Conservation (phyloP, 768 basidiomycete genomes). For the Leucocoprinus sp. region DNA sequence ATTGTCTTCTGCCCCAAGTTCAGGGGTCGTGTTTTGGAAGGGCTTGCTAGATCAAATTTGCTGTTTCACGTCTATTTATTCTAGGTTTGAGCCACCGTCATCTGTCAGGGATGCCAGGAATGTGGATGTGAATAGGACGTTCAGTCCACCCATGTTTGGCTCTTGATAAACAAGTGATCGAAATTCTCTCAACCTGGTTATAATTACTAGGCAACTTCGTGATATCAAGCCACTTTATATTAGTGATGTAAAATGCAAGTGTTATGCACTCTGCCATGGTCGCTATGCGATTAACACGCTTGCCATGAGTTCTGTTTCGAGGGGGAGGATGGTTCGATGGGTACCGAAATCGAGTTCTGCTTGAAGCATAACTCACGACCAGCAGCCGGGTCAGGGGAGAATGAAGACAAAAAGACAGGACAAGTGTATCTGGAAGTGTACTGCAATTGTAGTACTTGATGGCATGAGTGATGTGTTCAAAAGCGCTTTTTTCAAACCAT, state of each 20-base stretch:
- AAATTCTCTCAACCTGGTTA: not conserved
- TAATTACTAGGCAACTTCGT: conserved; percentile 8
- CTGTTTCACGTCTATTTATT: not conserved
- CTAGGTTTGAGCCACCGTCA: not conserved
- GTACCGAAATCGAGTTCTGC: conserved; percentile 2
- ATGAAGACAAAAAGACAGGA: not conserved
- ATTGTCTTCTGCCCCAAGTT: conserved; percentile 11
- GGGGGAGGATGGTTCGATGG: not conserved
- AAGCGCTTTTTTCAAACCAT: conserved; percentile 3
- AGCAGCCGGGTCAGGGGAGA: not conserved
- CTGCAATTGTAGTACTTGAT: no score
- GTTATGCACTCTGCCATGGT: no score
- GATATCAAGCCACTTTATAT: not conserved
- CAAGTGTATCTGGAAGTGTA: conserved; percentile 1
- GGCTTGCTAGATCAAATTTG: conserved; percentile 8
- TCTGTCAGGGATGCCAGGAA: not conserved
- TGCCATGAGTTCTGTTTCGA: not conserved
- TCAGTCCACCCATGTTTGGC: no score
- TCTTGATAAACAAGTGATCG: no score
- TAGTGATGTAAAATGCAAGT: conserved; percentile 4
- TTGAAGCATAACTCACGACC: not conserved
- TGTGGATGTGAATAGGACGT: no score
- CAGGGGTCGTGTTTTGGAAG: conserved; percentile 9
- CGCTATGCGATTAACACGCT: no score
- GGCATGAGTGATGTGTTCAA: no score